These are phyloP conservation scores for Monilinia vaccinii-corymbosi DNA, from an alignment of 2,329 filamentous ascomycete genomes.

Conservation along the genomic window DNA sequence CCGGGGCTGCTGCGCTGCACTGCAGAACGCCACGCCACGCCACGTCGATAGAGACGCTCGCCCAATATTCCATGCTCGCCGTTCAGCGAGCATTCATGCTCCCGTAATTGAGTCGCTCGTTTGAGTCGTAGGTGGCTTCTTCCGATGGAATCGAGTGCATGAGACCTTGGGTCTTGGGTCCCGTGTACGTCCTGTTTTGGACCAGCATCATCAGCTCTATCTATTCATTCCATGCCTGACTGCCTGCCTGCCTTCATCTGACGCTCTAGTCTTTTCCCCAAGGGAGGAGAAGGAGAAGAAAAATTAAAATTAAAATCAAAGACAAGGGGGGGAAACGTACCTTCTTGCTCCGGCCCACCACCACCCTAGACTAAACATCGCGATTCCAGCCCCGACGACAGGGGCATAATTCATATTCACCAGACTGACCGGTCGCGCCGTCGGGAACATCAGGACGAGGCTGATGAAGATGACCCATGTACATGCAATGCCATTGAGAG, in stretches of 20 bases:
- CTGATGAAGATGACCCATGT: slow-evolving; percentile 55
- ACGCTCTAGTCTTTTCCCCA: too few relatives aligned
- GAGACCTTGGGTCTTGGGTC: slow-evolving; percentile 9
- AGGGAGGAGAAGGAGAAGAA: too few relatives aligned
- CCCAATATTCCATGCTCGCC: too few relatives aligned
- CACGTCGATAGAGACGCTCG: too few relatives aligned
- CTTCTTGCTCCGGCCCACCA: slow-evolving; percentile 32
- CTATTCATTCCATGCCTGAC: too few relatives aligned
- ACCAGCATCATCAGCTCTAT: neutral
- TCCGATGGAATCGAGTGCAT: slow-evolving; percentile 1
- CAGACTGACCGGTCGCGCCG: slow-evolving; percentile 36
- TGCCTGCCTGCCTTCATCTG: too few relatives aligned
- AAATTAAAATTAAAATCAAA: too few relatives aligned
- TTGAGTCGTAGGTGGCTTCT: slow-evolving; percentile 1
- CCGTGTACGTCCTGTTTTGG: neutral
- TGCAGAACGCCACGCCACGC: too few relatives aligned
- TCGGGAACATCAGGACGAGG: slow-evolving; percentile 47
- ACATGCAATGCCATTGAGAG: slow-evolving; percentile 47
- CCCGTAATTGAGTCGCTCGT: neutral
- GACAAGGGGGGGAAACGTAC: slow-evolving; percentile 6
- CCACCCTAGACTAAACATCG: slow-evolving; percentile 40
- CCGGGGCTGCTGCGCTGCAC: too few relatives aligned
- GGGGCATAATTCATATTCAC: slow-evolving; percentile 44
- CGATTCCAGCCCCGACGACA: slow-evolving; percentile 38
- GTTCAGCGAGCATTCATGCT: neutral